These are phyloP conservation scores for Arthrinium puccinioides DNA, from an alignment of 2,329 filamentous ascomycete genomes.

Conservation along the genomic window DNA sequence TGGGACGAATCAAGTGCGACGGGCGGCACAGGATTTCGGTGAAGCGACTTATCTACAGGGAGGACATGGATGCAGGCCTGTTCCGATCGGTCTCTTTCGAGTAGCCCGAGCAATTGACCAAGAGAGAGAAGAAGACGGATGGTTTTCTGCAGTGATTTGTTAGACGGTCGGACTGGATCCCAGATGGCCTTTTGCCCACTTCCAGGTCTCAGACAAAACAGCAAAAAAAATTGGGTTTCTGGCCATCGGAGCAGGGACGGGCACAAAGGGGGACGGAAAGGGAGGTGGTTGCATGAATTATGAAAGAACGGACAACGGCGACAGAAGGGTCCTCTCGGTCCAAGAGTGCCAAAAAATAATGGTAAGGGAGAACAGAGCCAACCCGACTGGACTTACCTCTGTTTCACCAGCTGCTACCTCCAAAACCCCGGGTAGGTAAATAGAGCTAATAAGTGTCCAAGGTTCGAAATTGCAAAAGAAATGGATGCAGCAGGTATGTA, in stretches of 20 bases:
- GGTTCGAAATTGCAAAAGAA: no score
- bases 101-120: conserved; percentile 3
- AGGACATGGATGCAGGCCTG: conserved; percentile 3
- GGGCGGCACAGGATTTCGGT: conserved; percentile 6
- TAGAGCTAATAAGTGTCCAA: no score
- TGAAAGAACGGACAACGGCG: no score
- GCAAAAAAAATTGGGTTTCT: conserved; percentile 2
- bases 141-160: not conserved
- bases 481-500: conserved; percentile 7
- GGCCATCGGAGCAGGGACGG: conserved; percentile 3
- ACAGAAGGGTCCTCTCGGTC: conserved; percentile 4
- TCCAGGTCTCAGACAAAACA: conserved; percentile 3
- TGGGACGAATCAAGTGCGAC: conserved; percentile 18
- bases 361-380: no score
- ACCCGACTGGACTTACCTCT: no score
- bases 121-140: not conserved
- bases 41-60: conserved; percentile 11
- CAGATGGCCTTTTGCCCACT: no score
- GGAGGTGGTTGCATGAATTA: no score
- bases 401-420: no score
- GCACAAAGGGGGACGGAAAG: not conserved
- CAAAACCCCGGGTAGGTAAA: no score
- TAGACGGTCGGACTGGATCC: no score
- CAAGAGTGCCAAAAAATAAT: no score
- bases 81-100: conserved; percentile 3